Evolutionary conservation across 1,284 basidiomycete genomes (phyloP), one percentile per base, ranked within the genome.

Genomic region (Cryptococcus sp.): DNA sequence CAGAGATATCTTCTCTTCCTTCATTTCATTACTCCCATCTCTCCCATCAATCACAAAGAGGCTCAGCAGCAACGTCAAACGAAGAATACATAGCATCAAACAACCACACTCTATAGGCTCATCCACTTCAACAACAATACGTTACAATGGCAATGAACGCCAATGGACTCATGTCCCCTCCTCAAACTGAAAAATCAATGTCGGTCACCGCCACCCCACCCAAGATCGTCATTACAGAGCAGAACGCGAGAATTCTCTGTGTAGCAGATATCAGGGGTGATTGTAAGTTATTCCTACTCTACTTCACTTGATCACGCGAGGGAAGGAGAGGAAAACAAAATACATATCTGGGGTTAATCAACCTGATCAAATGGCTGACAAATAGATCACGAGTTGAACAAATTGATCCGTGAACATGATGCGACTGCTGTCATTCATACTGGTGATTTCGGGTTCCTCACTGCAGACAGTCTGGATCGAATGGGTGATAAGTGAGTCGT

Each of bases 371-470:
- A 28, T 9, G 14, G 40, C 42, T 34, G 25, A 37, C 22, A 16
- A 37, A 14, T 64, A 73, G 71, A 64, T 56, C 90, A 88, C 52
- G 83, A 83, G 49, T 82, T 98, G 68, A 98, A 97, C 75, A 83
- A 89, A 69, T 84, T 97, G 54, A 93, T 93, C 31, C 80, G 85
- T 48, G 91, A 96, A 66, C 84, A 83, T 52, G 85, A 87, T 67
- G 91, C 91, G n/a, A 83, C 86, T 55, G 94, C 92, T 19, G 87
- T 98, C 73, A 90, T 99, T 58, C 94, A 98, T 75, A 97, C 93
- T 0, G 96, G 96, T 52, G 96, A 99, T 79, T 98, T 98, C 85
- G 96, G 96, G 53, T 97, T 98, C 77, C 96, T 96, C 75, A 91
- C 92, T 73, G 78, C 82, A 19, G 82, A 82, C 55, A 91, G 87